Evolutionary conservation across 176 grass and related monocot genomes (phyloP).

Genomic region (Zoysia pacifica): DNA sequence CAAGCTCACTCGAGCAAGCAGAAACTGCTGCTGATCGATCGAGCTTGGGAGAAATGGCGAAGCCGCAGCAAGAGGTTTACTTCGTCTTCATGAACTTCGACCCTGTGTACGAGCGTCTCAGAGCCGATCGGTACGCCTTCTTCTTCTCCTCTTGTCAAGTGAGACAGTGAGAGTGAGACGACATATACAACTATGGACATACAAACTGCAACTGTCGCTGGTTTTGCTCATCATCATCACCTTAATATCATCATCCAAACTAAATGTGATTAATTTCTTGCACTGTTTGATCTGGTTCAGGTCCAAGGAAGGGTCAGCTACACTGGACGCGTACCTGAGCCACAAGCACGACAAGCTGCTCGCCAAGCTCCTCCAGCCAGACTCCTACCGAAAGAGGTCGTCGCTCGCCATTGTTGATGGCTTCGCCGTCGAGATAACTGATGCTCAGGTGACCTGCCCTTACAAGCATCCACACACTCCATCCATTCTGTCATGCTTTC

Average conservation of each 20-base stretch:
- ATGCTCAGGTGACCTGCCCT: conserved; percentile 54
- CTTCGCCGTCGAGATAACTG: conserved; percentile 82
- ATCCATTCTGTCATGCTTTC: neutral
- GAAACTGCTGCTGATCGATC: neutral
- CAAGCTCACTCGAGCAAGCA: neutral
- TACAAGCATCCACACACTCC: neutral
- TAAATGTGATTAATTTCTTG: neutral
- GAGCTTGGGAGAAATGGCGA: conserved; percentile 51
- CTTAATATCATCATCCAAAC: neutral
- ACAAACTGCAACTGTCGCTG: too few relatives aligned
- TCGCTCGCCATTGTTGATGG: conserved; percentile 95
- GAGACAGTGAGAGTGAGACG: too few relatives aligned
- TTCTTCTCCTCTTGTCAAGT: too few relatives aligned
- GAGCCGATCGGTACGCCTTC: conserved; percentile 58
- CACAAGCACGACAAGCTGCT: conserved; percentile 89
- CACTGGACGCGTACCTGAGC: conserved; percentile 80
- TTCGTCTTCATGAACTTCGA: conserved; percentile 99
- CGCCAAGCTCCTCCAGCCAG: conserved; percentile 56
- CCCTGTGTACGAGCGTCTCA: conserved; percentile 75
- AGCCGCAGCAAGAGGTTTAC: conserved; percentile 73
- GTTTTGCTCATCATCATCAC: neutral
- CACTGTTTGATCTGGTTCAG: conserved; percentile 26
- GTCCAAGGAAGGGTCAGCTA: conserved; percentile 73
- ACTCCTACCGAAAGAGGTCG: conserved; percentile 77
- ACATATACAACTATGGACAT: neutral